A percentile compares a stretch with the other conserved stretches of the same genome.
These are phyloP conservation scores for Pythium pyrilobum DNA, from an alignment of 352 stramenopile species.

Conservation along the genomic window DNA sequence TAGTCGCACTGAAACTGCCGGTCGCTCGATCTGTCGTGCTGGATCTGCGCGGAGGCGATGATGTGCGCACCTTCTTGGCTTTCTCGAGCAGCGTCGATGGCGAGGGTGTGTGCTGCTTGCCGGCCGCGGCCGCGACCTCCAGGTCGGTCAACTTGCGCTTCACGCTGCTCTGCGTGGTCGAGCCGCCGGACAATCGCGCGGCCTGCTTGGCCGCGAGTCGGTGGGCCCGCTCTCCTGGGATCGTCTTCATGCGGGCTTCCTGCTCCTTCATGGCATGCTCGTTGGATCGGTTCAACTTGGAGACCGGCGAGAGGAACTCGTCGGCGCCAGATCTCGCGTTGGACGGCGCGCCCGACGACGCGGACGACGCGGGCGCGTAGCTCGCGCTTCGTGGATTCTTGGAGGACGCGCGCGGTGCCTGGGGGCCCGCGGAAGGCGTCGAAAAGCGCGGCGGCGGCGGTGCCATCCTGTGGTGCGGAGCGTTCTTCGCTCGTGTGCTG, in stretches of 20 bases:
- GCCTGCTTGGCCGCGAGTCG: conserved; percentile 13
- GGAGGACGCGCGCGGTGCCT: neutral
- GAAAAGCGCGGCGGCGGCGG: conserved; percentile 18
- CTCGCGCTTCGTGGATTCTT: conserved; percentile 9
- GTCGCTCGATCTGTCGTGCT: neutral
- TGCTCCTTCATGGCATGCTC: conserved; percentile 21
- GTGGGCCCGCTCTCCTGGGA: conserved; percentile 17
- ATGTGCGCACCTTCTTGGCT: conserved; percentile 18
- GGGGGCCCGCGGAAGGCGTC: conserved; percentile 2
- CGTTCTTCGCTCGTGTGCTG: neutral
- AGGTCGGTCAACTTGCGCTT: conserved; percentile 29
- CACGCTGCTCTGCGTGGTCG: conserved; percentile 2
- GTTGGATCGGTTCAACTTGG: conserved; percentile 23
- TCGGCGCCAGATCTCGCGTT: conserved; percentile 3
- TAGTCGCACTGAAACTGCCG: neutral
- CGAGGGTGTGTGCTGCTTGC: neutral
- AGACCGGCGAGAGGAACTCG: conserved; percentile 31
- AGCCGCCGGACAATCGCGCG: neutral
- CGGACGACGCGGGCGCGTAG: conserved; percentile 7
- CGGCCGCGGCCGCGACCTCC: conserved; percentile 1
- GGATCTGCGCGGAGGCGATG: neutral
- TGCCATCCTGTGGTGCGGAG: conserved; percentile 4
- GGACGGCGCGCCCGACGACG: neutral
- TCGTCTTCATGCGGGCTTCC: conserved; percentile 22
- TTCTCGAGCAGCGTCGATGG: neutral